These are phyloP conservation scores for Pezicula rhizophila DNA, from an alignment of 2,329 filamentous ascomycete species.

Conservation along the genomic window DNA sequence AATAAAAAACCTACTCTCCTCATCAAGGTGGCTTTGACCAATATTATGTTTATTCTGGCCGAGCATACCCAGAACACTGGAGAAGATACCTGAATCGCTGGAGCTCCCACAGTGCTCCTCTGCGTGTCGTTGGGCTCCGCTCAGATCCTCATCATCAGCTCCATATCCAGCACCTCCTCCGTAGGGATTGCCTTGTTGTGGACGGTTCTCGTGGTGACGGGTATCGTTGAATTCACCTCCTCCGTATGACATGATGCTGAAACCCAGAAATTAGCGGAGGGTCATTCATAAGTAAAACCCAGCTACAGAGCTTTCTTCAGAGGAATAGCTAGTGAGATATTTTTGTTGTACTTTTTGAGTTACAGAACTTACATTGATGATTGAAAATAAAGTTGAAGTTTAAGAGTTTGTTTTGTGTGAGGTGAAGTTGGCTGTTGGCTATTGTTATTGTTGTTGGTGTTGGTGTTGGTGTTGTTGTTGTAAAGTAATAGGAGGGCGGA, in stretches of 20 bases:
- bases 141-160: conserved; percentile 41
- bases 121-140: conserved; percentile 48
- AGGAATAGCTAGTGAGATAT: background rate
- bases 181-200: background rate
- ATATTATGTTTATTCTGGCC: conserved; percentile 44
- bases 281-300: background rate
- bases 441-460: too few species aligned
- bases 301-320: background rate
- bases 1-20: conserved; percentile 33
- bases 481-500: too few species aligned
- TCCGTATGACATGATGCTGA: background rate
- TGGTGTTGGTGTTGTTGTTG: too few species aligned
- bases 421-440: too few species aligned
- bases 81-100: conserved; percentile 47
- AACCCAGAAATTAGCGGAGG: background rate
- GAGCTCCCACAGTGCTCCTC: conserved; percentile 43
- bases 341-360: background rate
- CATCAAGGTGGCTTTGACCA: conserved; percentile 49
- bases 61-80: conserved; percentile 47
- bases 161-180: conserved; percentile 1
- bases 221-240: background rate
- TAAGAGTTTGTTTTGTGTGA: too few species aligned
- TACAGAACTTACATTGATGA: background rate
- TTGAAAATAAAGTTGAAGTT: too few species aligned
- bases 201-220: background rate